Conservation (phyloP, 2,329 filamentous ascomycete species). For the Nothopassalora personata region DNA sequence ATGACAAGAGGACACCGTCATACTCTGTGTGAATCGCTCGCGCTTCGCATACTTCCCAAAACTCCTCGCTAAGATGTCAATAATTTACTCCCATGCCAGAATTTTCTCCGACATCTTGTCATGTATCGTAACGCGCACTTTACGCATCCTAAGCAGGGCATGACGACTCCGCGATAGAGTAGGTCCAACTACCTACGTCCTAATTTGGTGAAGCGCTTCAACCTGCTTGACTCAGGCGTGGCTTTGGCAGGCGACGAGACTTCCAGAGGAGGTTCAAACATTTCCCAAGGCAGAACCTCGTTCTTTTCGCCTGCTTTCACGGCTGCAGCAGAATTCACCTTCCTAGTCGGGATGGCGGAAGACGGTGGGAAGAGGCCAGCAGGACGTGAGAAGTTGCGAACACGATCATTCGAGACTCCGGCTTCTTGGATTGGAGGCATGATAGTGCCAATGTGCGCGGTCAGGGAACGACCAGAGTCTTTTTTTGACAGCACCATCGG, state of each 20-base stretch:
- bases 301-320: slow-evolving; percentile 3
- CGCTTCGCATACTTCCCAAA: not conserved
- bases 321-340: not conserved
- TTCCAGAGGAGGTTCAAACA: slow-evolving; percentile 11
- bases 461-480: not conserved
- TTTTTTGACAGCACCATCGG: not conserved
- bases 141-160: not conserved
- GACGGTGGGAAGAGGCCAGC: not conserved
- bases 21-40: not conserved
- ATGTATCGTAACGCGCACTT: too few relatives aligned
- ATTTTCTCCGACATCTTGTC: not conserved
- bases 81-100: not conserved
- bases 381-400: not conserved
- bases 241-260: not conserved
- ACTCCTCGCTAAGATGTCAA: slow-evolving; percentile 7
- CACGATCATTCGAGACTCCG: not conserved
- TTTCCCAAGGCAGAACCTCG: slow-evolving; percentile 17
- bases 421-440: not conserved
- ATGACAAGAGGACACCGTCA: not conserved
- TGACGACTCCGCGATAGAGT: not conserved
- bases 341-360: not conserved
- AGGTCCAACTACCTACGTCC: slow-evolving; percentile 3
- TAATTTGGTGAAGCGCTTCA: slow-evolving; percentile 11
- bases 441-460: not conserved
- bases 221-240: not conserved